phyloP scores from a whole-genome alignment of 345 rosid species.

The Hirschfeldia incana region DNA sequence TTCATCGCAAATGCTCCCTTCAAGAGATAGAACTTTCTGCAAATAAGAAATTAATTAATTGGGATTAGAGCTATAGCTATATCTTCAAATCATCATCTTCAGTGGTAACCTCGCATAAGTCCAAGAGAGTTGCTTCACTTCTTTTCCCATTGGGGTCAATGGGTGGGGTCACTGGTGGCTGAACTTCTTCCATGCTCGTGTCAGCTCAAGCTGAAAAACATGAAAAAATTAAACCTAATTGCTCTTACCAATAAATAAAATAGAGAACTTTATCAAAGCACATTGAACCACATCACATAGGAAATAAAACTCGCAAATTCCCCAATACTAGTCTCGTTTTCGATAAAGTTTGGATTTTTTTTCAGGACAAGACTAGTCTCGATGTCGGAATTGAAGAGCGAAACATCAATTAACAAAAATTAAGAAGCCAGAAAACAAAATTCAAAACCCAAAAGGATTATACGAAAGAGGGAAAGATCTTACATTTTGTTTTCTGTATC shows the following conservation, averaged over 20 bases:
- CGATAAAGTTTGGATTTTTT: neutral
- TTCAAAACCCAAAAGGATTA: constrained; percentile 1
- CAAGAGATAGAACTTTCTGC: constrained; percentile 63
- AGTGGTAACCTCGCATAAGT: constrained; percentile 41
- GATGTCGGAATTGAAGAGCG: neutral
- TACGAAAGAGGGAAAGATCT: constrained; percentile 13
- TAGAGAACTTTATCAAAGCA: neutral
- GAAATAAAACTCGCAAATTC: neutral
- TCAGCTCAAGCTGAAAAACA: constrained; percentile 23
- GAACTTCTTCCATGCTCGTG: constrained; percentile 40
- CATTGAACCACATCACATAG: neutral
- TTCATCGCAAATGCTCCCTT: constrained; percentile 45
- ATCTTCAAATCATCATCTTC: constrained; percentile 13
- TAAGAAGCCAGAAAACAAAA: neutral
- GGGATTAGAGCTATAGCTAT: neutral
- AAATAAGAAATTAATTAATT: constrained; percentile 7
- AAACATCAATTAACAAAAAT: neutral
- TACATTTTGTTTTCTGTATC: constrained; percentile 6
- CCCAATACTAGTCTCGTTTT: neutral
- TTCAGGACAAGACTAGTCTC: neutral
- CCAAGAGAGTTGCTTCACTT: constrained; percentile 31
- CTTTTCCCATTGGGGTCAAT: constrained; percentile 36
- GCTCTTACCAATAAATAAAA: neutral
- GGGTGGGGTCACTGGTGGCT: constrained; percentile 44
- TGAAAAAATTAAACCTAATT: constrained; percentile 7